These are phyloP conservation scores for Meyerozyma guilliermondii DNA, from an alignment of 1,139 yeast genomes.

Conservation along the genomic window DNA sequence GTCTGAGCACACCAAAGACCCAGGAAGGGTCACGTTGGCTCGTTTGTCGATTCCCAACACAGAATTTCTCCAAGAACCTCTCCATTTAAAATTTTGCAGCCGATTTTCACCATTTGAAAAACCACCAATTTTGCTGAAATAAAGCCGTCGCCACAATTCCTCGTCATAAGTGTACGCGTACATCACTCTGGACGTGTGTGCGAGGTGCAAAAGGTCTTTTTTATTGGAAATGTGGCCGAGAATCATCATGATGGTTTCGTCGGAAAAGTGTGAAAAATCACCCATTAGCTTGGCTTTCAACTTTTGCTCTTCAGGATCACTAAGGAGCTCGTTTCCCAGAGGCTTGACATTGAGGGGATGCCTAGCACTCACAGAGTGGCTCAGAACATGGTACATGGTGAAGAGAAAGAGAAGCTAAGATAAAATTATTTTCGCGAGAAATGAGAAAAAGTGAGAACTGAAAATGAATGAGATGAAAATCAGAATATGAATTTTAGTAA, in stretches of 20 bases:
- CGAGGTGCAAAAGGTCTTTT: slow-evolving; percentile 41
- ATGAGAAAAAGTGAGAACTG: neutral
- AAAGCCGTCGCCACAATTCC: slow-evolving; percentile 69
- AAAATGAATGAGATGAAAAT: too few relatives aligned
- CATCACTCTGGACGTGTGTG: slow-evolving; percentile 59
- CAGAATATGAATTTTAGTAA: too few relatives aligned
- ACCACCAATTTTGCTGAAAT: slow-evolving; percentile 22
- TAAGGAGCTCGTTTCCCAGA: slow-evolving; percentile 50
- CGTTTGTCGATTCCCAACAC: slow-evolving; percentile 35
- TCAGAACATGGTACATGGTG: slow-evolving; percentile 1
- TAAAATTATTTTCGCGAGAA: too few relatives aligned
- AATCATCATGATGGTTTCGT: slow-evolving; percentile 51
- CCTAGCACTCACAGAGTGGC: slow-evolving; percentile 18
- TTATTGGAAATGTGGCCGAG: slow-evolving; percentile 42
- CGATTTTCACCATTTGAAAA: slow-evolving; percentile 1
- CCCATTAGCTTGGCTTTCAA: slow-evolving; percentile 47
- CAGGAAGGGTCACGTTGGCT: slow-evolving; percentile 36
- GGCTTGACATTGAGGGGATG: slow-evolving; percentile 81
- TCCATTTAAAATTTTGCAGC: slow-evolving; percentile 40
- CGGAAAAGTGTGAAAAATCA: slow-evolving; percentile 44
- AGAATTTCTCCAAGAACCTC: slow-evolving; percentile 74
- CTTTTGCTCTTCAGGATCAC: slow-evolving; percentile 15
- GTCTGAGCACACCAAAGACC: slow-evolving; percentile 46
- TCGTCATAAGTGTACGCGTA: slow-evolving; percentile 72
- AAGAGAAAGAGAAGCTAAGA: too few relatives aligned